phyloP scores from a whole-genome alignment of 345 rosid species.

The Jatropha curcas region DNA sequence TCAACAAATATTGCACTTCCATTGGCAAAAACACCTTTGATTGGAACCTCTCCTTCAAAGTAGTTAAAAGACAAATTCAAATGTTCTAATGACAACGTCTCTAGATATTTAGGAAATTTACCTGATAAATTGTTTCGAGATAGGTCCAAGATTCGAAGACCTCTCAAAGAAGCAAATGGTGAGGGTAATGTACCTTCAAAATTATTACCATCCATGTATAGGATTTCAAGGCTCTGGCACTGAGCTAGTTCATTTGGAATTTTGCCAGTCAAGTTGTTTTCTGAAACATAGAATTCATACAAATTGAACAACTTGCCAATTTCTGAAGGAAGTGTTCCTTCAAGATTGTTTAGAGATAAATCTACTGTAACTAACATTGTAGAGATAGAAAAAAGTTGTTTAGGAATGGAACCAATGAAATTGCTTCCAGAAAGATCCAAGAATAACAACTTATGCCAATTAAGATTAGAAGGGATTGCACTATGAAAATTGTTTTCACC shows the following conservation, averaged over 20 bases:
- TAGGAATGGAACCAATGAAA: neutral
- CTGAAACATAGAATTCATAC: neutral
- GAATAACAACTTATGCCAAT: neutral
- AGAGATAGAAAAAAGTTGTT: neutral
- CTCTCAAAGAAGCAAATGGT: slow-evolving; percentile 3
- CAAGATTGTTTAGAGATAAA: neutral
- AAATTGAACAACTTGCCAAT: neutral
- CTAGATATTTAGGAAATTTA: neutral
- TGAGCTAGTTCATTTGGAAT: neutral
- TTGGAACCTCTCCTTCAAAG: slow-evolving; percentile 3
- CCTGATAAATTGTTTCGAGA: neutral
- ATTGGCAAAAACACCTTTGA: slow-evolving; percentile 5
- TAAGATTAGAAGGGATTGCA: slow-evolving; percentile 2
- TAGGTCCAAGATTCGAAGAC: neutral
- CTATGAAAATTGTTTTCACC: neutral
- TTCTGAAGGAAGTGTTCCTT: neutral
- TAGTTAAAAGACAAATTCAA: slow-evolving; percentile 6
- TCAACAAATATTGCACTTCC: slow-evolving; percentile 4
- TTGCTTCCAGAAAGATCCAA: neutral
- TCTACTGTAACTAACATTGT: neutral
- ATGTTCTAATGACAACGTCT: neutral
- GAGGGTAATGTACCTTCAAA: neutral
- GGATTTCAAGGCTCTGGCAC: neutral
- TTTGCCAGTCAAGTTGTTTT: neutral
- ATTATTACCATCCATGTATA: neutral